Base-by-base conservation (phyloP, 208 protist genomes). In the Acanthamoeba sp. region DNA sequence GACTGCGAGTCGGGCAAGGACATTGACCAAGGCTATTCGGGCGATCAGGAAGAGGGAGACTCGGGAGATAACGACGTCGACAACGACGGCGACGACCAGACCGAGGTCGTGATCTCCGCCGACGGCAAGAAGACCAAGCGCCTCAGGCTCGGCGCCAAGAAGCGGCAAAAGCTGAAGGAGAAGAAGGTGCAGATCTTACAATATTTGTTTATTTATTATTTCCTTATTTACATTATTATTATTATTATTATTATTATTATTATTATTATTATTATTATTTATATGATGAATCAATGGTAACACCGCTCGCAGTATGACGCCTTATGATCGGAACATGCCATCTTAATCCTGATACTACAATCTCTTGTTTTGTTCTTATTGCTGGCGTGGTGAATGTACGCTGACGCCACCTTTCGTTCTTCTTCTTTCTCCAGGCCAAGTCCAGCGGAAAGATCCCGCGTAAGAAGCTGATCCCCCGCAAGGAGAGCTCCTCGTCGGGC, bases 41-140 rank as follows among this genome's bases (percentile, higher is more conserved):
- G 69, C 34, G 69, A 78, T 40, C 69, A 42, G 29, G 69, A 78
- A 32, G 69, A 78, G 36, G 69, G 69, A 2, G 69, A 78, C 27
- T 76, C 66, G 27, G n/a, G n/a, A 6, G 59, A 69, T 7, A 16
- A 32, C 7, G 59, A 69, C 29, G 12, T 27, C 0, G 62, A 24
- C 1, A 27, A 36, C 29, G 29, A 78, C 7, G 27, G 48, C 29
- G 57, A 78, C 32, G 36, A 36, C 1, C 14, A 20, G 18, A 78
- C 69, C 36, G 69, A 78, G 69, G 29, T 78, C 36, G 32, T 78
- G 29, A 42, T 78, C 34, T 45, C 69, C 12, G 69, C 69, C 20
- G 69, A 78, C 69, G 69, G 69, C 36, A 78, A 78, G 69, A 78
- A 78, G 69, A 78, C 50, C 50, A 55, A 78, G 69, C 69, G 69